Percentiles rank a stretch among this genome's conserved stretches.
These are phyloP conservation scores for Apiospora phragmitis DNA, from an alignment of 2,329 filamentous ascomycete genomes.

Conservation along the genomic window DNA sequence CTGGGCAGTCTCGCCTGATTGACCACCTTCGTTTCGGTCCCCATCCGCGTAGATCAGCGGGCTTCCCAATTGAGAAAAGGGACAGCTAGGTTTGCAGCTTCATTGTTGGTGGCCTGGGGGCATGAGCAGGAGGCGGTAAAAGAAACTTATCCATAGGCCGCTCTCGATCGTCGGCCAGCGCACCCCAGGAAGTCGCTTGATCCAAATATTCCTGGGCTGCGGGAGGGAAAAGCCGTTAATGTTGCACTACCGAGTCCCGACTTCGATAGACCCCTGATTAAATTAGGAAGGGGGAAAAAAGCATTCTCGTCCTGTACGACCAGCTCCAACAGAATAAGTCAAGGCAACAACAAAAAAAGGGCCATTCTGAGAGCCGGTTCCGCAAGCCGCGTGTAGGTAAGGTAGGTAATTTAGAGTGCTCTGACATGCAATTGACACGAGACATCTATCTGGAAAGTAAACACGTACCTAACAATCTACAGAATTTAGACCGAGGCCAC, in stretches of 20 bases:
- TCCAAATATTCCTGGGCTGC: background rate
- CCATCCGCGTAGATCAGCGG: background rate
- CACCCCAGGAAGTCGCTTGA: background rate
- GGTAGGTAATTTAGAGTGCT: background rate
- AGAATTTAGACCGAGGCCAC: background rate
- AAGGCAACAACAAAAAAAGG: background rate
- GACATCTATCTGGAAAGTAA: background rate
- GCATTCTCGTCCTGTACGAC: background rate
- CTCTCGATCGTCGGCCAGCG: background rate
- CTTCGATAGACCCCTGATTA: background rate
- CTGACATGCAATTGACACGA: background rate
- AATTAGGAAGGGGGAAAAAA: background rate
- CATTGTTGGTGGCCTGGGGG: background rate
- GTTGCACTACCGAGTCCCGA: constrained; percentile 4
- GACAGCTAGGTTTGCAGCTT: background rate
- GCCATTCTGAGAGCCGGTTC: background rate
- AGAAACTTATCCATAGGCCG: constrained; percentile 2
- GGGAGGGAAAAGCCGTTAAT: constrained; percentile 6
- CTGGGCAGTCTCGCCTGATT: background rate
- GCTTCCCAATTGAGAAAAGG: background rate
- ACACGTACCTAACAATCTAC: background rate
- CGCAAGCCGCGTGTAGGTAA: background rate
- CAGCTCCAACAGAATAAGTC: background rate
- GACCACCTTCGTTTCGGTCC: background rate
- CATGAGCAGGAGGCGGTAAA: constrained; percentile 1